A percentile compares a stretch with the other conserved stretches of the same genome.
These are phyloP conservation scores for Salinomyces thailandicus DNA, from an alignment of 2,329 filamentous ascomycete genomes.

Conservation along the genomic window DNA sequence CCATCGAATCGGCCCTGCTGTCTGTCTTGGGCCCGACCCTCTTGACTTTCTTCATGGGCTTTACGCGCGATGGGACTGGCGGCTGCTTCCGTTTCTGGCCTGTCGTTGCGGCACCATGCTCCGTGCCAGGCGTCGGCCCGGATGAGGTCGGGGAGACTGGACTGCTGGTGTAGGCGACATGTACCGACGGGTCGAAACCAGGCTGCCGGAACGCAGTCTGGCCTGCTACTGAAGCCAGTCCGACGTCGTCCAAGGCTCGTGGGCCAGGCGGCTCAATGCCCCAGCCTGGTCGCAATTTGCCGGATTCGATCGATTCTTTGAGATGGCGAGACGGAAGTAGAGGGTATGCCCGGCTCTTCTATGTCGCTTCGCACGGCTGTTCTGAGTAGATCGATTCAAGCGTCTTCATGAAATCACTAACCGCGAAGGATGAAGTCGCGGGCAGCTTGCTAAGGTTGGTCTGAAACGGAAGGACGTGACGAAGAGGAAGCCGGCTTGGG, in stretches of 20 bases:
- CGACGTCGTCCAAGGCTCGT: background rate
- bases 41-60: constrained; percentile 24
- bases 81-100: constrained; percentile 20
- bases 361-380: too few relatives aligned
- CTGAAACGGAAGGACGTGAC: too few relatives aligned
- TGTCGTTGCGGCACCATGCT: constrained; percentile 1
- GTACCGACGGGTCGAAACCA: constrained; percentile 62
- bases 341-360: too few relatives aligned
- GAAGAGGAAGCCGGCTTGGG: too few relatives aligned
- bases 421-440: too few relatives aligned
- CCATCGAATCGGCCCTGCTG: constrained; percentile 13
- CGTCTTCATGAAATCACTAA: too few relatives aligned
- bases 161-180: constrained; percentile 12
- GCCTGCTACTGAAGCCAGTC: constrained; percentile 24
- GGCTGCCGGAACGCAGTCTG: constrained; percentile 74
- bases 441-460: too few relatives aligned
- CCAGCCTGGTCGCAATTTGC: too few relatives aligned
- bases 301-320: too few relatives aligned
- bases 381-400: too few relatives aligned
- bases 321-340: too few relatives aligned
- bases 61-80: constrained; percentile 12
- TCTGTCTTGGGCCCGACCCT: constrained; percentile 20
- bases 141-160: constrained; percentile 8
- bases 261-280: too few relatives aligned
- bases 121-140: constrained; percentile 2